These are phyloP conservation scores for Kwoniella newhampshirensis DNA, from an alignment of 768 basidiomycete genomes.

Conservation along the genomic window DNA sequence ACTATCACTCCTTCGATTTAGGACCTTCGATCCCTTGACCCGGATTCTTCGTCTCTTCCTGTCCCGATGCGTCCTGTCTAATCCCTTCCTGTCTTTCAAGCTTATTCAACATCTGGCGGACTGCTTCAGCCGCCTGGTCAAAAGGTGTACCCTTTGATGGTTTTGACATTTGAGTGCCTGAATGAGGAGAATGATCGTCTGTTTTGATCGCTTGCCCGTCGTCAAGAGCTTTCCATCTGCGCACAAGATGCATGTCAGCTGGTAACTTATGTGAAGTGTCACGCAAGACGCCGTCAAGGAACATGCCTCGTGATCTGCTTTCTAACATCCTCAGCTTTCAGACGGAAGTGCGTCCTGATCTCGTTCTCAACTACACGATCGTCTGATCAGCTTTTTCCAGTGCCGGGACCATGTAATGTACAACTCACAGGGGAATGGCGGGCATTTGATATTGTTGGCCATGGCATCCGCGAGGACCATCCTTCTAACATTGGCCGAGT, in stretches of 20 bases:
- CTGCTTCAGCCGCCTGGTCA: conserved; percentile 13
- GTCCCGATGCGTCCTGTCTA: too few relatives aligned
- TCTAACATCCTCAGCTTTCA: conserved; percentile 71
- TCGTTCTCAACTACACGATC: conserved; percentile 72
- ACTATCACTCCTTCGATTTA: too few relatives aligned
- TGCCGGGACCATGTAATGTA: not conserved
- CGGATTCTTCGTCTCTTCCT: too few relatives aligned
- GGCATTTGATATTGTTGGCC: conserved; percentile 40
- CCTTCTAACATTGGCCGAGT: conserved; percentile 74
- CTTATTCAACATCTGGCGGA: conserved; percentile 24
- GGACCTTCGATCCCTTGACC: too few relatives aligned
- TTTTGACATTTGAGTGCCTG: not conserved
- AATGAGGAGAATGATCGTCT: conserved; percentile 2
- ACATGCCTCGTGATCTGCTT: conserved; percentile 80
- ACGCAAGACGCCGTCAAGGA: not conserved
- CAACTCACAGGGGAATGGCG: conserved; percentile 40
- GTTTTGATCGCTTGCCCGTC: conserved; percentile 64
- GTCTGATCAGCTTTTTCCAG: conserved; percentile 56
- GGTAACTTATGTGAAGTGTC: too few relatives aligned
- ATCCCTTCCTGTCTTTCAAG: too few relatives aligned
- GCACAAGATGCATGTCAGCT: not conserved
- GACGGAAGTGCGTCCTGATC: conserved; percentile 83
- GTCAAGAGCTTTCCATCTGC: conserved; percentile 58
- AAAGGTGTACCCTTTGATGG: conserved; percentile 6
- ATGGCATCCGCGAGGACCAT: conserved; percentile 85